Evolutionary conservation across 2,329 filamentous ascomycete genomes (phyloP), one percentile per base, ranked within the genome.

Genomic region (Trichoderma lentiforme): DNA sequence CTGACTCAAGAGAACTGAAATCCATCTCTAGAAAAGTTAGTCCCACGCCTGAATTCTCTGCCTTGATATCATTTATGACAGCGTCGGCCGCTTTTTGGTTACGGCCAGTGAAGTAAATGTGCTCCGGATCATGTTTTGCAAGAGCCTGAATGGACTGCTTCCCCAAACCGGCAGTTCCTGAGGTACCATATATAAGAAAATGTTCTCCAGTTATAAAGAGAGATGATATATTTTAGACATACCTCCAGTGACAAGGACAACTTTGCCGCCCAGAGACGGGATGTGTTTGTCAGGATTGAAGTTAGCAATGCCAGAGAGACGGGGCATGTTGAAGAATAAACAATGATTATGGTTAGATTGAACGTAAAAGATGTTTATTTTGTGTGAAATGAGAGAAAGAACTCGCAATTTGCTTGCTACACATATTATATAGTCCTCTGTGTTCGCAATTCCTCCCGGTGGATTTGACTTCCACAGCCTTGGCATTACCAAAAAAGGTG

Each of bases 91-190:
- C 8, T 74, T 70, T 67, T 78, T 75, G 74, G 85, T 81, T 84
- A 32, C 75, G 84, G 73, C 75, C 82, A 6, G 74, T 73, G 15
- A 77, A 71, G 73, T 75, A 77, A 53, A 77, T 75, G 53, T 74
- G 70, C 12, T 67, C 60, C 12, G 76, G 75, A 5, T 58, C 61
- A 64, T 77, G 75, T 15, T 62, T 73, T 12, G 73, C 73, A 56
- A 72, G 75, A 21, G 76, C 74, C 21, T 75, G 68, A 21, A 75
- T 63, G n/a, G 75, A 67, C 51, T 76, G 72, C 73, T 97, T 84
- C 39, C 94, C 94, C 70, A 97, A 83, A 14, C 94, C 94, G 80
- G 30, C 56, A 11, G 68, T 70, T 15, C 68, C 68, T 70, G 28
- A 43, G 3, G 61, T 32, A 12, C 6, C 8, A 9, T 6, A 9